Evolutionary conservation across 495 filamentous ascomycete genomes (phyloP), one percentile per base, ranked within the genome.

Genomic region (Tuber brumale): DNA sequence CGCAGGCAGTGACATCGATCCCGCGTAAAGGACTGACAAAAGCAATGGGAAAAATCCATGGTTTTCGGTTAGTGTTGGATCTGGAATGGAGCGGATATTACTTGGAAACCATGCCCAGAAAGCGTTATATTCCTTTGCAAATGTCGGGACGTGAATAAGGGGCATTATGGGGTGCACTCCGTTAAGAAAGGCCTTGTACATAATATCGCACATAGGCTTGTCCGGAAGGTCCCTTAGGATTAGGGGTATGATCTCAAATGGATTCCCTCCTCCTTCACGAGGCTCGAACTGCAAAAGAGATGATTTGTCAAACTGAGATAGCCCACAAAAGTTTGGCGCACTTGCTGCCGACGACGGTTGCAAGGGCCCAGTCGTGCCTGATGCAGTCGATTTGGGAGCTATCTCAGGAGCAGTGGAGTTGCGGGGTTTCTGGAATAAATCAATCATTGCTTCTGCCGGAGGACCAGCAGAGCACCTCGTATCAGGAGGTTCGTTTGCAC

Each of bases 141-240:
- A 82, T 12, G 80, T 79, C 16, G 81, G 81, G 19, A 74, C 81
- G 57, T 82, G 81, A 16, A 82, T 76, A 23, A 82, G 77, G 6
- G 81, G 81, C 77, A 82, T 82, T 39, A 82, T 76, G 9, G 81
- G 81, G 69, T 82, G 74, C 10, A 82, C 80, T 21, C 81, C 81
- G 27, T 79, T 45, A 27, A 82, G 75, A 61, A 82, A 82, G 45
- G 80, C 79, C 21, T 61, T 61, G 71, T 80, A 82, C 66, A 82
- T 77, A 31, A 37, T 44, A 27, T 81, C 74, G 1, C 76, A 75
- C 18, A 72, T 39, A 1, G 51, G 8, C 14, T 41, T 74, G 18
- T 70, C 27, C 23, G 81, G 81, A 27, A 82, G 81, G 16, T 57
- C 46, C 16, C 70, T 42, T 31, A 82, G 37, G 42, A 82, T 69